Conservation (phyloP, 306 rosid species). For the Clitoria ternatea region DNA sequence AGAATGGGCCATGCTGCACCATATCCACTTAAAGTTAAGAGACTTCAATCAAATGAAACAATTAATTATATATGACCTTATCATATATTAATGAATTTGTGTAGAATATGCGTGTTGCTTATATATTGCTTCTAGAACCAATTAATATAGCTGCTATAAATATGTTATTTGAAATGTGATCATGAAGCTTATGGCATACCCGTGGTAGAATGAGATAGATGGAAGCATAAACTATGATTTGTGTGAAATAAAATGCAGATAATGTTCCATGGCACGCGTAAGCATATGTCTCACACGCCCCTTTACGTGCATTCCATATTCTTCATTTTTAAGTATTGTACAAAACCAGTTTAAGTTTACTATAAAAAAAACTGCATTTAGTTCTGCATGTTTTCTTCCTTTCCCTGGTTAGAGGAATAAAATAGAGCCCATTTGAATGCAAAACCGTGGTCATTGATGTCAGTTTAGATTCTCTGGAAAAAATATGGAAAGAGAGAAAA, state of each 20-base stretch:
- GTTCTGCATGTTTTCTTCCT: not conserved
- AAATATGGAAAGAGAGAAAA: too few relatives aligned
- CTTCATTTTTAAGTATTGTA: not conserved
- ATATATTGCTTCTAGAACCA: slow-evolving; percentile 8
- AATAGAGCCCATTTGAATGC: too few relatives aligned
- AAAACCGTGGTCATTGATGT: not conserved
- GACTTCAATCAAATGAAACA: not conserved
- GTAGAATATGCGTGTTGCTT: not conserved
- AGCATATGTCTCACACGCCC: slow-evolving; percentile 15
- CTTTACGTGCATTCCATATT: slow-evolving; percentile 12
- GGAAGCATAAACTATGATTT: not conserved
- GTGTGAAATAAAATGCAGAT: not conserved
- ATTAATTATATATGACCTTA: not conserved
- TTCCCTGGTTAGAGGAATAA: not conserved
- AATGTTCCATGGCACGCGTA: slow-evolving; percentile 18
- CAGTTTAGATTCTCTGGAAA: slow-evolving; percentile 2
- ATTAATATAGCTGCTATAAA: too few relatives aligned
- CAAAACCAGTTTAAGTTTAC: not conserved
- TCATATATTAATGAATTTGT: not conserved
- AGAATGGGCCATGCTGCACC: slow-evolving; percentile 27
- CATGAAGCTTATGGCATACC: not conserved
- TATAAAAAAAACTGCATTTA: not conserved
- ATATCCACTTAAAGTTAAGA: not conserved
- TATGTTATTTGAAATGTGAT: too few relatives aligned
- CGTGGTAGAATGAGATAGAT: not conserved